Evolutionary conservation across 2,329 filamentous ascomycete genomes (phyloP), one percentile per base, ranked within the genome.

Genomic region (Pseudocercospora ulei): DNA sequence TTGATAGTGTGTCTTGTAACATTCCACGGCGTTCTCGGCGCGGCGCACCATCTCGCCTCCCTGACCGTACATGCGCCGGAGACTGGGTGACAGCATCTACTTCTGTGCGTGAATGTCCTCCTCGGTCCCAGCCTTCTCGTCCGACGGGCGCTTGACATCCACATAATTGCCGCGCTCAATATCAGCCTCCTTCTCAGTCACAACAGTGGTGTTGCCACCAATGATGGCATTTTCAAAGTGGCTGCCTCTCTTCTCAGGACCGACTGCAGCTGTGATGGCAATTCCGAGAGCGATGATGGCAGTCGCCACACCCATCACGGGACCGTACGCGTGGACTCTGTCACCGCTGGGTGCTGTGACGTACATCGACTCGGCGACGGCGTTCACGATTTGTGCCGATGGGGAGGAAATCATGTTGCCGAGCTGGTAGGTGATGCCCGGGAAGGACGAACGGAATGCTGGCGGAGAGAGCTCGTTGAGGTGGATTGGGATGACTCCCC

Each of bases 351-450:
- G 8, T 2, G 40, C 30, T 0, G 60, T 73, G 29, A 85, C 65
- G 24, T 69, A 70, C 20, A 68, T 69, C 28, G 64, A 71, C 54
- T 86, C 80, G 1, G 81, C 70, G 35, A 86, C 70, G 7, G 78
- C 79, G 44, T 85, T 84, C 56, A 86, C 78, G 31, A 87, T 86
- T 58, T 86, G 81, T 0, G 81, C 76, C 0, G 75, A 78, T 0
- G 80, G 79, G 0, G 76, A 78, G 1, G 76, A 79, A 36, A 81
- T 76, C 69, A 83, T 78, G 65, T 83, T 84, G 4, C 80, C 80
- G 5, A 84, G 62, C 64, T 85, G 80, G 60, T 84, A 84, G 16
- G 47, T 49, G 3, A 44, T 69, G 11, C 76, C 80, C 0, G 78
- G 76, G 56, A 84, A 81, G 1, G 72, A 76, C 0, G 78, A 80